Evolutionary conservation across 352 stramenopile genomes (phyloP), one percentile per base, ranked within the genome.

Genomic region (Phytopythium kandeliae): DNA sequence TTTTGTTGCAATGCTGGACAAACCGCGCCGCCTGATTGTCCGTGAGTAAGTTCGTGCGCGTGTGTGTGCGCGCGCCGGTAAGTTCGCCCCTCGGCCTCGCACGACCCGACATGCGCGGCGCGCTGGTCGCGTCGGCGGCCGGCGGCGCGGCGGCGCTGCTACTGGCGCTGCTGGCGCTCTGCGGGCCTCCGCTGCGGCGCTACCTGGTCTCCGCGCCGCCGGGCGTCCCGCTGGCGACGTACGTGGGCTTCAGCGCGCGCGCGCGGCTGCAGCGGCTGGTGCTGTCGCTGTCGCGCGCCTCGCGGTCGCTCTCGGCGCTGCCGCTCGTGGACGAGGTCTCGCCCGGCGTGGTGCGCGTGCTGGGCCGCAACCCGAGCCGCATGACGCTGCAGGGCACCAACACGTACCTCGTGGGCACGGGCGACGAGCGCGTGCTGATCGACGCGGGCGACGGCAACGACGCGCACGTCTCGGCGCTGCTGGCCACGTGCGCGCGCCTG

Each of bases 371-470:
- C 56, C 85, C 88, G 19, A 89, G 88, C 33, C 65, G 80, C 26
- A 89, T 97, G 71, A 97, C 89, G 25, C 62, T 97, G 6, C 64
- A 74, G 22, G 91, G 89, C 31, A 97, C 87, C 10, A 97, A 97
- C 62, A 92, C 85, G 44, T 97, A 97, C 56, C 41, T 97, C 7
- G 57, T 97, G 9, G 89, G 90, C n/a, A 62, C 57, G 3, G 84
- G 82, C 1, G 33, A 55, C 3, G 60, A 48, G 43, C 74, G 86
- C 31, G 56, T 92, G n/a, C 60, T 96, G 31, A 69, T 96, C 22
- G 86, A 96, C 56, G 62, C 69, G 0, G 86, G 85, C 55, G 84
- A 95, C 54, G 86, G 86, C 30, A 91, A 91, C 55, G 37, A 24
- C 4, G 38, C 16, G 3, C 92, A 87, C 60, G 56, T 85, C 10